Base-by-base conservation (phyloP, 331 rosid species). In the Arachis monticola region DNA sequence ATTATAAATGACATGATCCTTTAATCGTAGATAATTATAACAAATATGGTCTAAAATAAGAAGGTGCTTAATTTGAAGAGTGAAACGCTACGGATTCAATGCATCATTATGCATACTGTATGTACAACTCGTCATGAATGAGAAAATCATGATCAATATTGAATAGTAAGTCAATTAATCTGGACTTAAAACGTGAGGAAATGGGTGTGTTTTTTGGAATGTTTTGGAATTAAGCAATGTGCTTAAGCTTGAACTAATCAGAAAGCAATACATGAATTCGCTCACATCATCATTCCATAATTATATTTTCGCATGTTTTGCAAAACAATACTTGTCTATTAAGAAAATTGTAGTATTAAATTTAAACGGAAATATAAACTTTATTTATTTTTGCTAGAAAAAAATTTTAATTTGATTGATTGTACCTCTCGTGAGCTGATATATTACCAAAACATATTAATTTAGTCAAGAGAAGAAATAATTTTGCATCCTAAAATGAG, bases 401-500 rank as follows among this genome's bases (percentile, higher is more conserved):
- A 22, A 22, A 22, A 22, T 32, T 9, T 63, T 32, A 7, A 12
- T 63, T 63, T 46, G 3, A 8, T 55, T 13, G 31, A 57, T 22
- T 57, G 35, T 57, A 57, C 11, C 38, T 22, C 40, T 35, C 40
- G 5, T 35, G 40, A 35, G 31, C 62, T 22, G 38, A 57, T 8
- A 22, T 27, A 57, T 59, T 27, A 27, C 41, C 40, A 27, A 30
- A 59, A 30, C 67, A 61, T 5, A 35, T 13, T 32, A 8, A 13
- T 64, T 64, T 42, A 10, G 38, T 64, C 59, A 53, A 53, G 59
- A 53, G 17, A 53, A 14, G 9, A 53, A 53, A 57, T 64, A 81
- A 69, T 61, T 27, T 10, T 81, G 75, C 66, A 40, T 41, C 77
- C 70, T 58, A 70, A 76, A 58, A 69, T 75, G 17, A 81, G 74